These are phyloP conservation scores for Malbranchea cinnamomea DNA, from an alignment of 2,329 filamentous ascomycete species.

Conservation along the genomic window DNA sequence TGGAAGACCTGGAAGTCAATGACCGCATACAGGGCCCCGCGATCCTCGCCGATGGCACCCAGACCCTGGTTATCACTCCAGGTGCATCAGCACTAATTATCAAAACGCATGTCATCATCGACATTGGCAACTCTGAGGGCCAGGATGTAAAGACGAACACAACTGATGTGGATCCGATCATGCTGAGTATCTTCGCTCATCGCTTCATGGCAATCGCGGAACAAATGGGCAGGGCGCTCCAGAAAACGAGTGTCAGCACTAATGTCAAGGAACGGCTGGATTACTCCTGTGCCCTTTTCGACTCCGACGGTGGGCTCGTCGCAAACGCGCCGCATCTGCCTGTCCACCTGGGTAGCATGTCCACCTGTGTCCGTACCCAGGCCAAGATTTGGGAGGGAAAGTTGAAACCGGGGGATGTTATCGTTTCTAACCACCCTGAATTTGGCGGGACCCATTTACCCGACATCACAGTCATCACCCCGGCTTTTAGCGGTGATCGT, in stretches of 20 bases:
- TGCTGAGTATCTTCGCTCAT: constrained; percentile 66
- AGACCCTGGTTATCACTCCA: constrained; percentile 73
- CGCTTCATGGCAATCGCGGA: constrained; percentile 77
- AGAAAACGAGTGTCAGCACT: constrained; percentile 66
- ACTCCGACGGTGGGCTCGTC: constrained; percentile 54
- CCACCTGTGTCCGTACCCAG: constrained; percentile 60
- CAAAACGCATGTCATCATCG: constrained; percentile 72
- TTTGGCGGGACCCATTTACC: constrained; percentile 73
- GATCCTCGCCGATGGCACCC: constrained; percentile 57
- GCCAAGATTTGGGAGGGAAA: constrained; percentile 66
- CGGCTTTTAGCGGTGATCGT: constrained; percentile 52
- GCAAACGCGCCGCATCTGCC: constrained; percentile 66
- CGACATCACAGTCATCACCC: constrained; percentile 65
- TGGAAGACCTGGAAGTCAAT: constrained; percentile 58
- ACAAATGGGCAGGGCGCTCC: constrained; percentile 65
- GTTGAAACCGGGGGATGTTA: constrained; percentile 62
- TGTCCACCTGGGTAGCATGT: constrained; percentile 67
- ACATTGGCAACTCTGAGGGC: constrained; percentile 44
- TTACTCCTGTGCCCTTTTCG: constrained; percentile 64
- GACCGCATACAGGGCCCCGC: constrained; percentile 65
- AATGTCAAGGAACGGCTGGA: constrained; percentile 68
- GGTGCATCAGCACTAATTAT: constrained; percentile 56
- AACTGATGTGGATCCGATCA: constrained; percentile 55
- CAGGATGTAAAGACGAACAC: constrained; percentile 35
- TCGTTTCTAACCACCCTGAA: constrained; percentile 73